phyloP scores from a whole-genome alignment of 371 early-diverging fungal genomes.

The Lichtheimia corymbifera region DNA sequence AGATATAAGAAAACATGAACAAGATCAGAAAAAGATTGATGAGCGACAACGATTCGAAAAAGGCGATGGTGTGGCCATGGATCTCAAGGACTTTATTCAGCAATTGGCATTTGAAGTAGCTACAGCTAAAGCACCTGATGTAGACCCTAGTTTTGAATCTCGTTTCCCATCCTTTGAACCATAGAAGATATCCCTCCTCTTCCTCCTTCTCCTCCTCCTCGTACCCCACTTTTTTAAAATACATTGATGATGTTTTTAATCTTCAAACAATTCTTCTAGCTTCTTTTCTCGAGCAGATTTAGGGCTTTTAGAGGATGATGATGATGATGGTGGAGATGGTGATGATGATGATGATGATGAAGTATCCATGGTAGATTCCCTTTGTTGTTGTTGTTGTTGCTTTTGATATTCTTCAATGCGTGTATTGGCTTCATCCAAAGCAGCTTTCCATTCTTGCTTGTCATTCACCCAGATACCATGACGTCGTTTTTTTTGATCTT shows the following conservation, averaged over 20 bases:
- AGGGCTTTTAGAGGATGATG: background rate
- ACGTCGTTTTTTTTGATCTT: constrained; percentile 27
- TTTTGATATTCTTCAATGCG: constrained; percentile 1
- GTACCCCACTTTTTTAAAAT: background rate
- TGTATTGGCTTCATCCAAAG: constrained; percentile 15
- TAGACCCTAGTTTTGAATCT: constrained; percentile 49
- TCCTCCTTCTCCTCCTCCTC: background rate
- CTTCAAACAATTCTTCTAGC: constrained; percentile 24
- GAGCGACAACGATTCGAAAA: constrained; percentile 45
- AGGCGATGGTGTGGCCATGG: constrained; percentile 40
- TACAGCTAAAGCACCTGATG: constrained; percentile 47
- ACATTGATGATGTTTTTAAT: constrained; percentile 4
- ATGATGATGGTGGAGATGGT: background rate
- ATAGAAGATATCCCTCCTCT: background rate
- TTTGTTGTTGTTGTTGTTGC: background rate
- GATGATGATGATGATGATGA: background rate
- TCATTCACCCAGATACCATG: constrained; percentile 40
- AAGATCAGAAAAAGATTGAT: constrained; percentile 40
- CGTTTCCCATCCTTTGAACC: constrained; percentile 48
- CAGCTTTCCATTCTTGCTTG: constrained; percentile 29
- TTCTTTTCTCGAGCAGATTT: constrained; percentile 8
- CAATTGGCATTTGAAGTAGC: constrained; percentile 38
- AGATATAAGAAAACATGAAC: constrained; percentile 44
- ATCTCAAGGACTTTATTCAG: constrained; percentile 43
- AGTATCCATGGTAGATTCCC: background rate